Conservation (phyloP, 805 yeast species). For the Saturnispora hagleri region DNA sequence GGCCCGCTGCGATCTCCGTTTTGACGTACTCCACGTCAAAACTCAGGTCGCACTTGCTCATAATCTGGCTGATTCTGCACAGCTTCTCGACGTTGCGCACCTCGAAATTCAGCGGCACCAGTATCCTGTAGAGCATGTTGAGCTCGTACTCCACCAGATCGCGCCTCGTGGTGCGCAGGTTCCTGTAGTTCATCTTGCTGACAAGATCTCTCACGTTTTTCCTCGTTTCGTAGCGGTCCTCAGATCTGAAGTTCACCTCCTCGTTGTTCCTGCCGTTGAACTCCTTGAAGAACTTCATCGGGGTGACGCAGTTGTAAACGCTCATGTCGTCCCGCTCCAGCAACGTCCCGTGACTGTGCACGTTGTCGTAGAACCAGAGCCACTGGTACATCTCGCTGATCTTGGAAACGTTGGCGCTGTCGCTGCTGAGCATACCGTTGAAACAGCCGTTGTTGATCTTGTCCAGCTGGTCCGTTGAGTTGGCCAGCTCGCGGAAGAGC, state of each 20-base stretch:
- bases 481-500: conserved; percentile 28
- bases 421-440: conserved; percentile 41
- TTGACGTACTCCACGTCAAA: background rate
- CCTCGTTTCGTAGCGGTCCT: conserved; percentile 33
- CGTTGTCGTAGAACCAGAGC: conserved; percentile 62
- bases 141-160: conserved; percentile 23
- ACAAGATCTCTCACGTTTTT: conserved; percentile 28
- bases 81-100: background rate
- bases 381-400: conserved; percentile 64
- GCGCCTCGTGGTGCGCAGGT: conserved; percentile 16
- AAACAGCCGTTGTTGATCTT: conserved; percentile 67
- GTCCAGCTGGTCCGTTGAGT: conserved; percentile 43
- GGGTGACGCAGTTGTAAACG: conserved; percentile 44
- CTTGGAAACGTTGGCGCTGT: conserved; percentile 44
- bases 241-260: conserved; percentile 20
- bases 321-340: conserved; percentile 30
- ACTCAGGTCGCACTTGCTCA: background rate
- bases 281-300: conserved; percentile 51
- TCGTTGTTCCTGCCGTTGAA: conserved; percentile 47
- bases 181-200: conserved; percentile 19
- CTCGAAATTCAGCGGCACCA: conserved; percentile 3
- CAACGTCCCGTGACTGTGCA: conserved; percentile 39
- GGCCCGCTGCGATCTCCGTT: background rate
- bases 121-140: conserved; percentile 5
- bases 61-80: background rate